These are phyloP conservation scores for Nepenthes alata DNA, from an alignment of 179 eudicot genomes.

Conservation along the genomic window DNA sequence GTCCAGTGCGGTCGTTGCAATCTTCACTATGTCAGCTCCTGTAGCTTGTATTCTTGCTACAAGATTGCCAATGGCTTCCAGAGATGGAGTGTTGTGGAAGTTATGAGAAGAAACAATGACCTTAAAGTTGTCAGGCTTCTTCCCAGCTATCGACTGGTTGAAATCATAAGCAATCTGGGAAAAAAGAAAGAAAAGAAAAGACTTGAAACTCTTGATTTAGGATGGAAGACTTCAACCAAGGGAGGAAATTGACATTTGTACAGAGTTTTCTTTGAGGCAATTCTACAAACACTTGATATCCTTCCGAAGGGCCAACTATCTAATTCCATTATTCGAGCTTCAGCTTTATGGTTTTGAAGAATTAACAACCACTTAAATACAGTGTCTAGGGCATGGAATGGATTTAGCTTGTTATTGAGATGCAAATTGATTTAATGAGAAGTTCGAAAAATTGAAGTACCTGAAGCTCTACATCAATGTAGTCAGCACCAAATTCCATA, in stretches of 20 bases:
- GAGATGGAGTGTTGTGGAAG: slow-evolving; percentile 21
- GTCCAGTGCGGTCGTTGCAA: slow-evolving; percentile 25
- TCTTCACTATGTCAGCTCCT: slow-evolving; percentile 34
- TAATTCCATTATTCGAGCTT: neutral
- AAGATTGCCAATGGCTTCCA: slow-evolving; percentile 30
- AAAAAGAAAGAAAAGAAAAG: neutral
- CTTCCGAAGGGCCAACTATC: neutral
- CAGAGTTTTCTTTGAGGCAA: neutral
- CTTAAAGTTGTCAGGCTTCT: slow-evolving; percentile 12
- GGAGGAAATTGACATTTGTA: too few species aligned
- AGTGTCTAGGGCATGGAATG: too few species aligned
- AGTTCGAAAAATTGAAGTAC: slow-evolving; percentile 9
- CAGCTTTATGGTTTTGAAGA: too few species aligned
- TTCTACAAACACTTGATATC: neutral
- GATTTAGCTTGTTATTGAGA: too few species aligned
- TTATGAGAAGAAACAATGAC: slow-evolving; percentile 13
- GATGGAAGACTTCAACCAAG: too few species aligned
- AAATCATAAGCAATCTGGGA: slow-evolving; percentile 34
- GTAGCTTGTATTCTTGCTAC: slow-evolving; percentile 37
- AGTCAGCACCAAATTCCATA: slow-evolving; percentile 39
- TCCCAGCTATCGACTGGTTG: slow-evolving; percentile 10
- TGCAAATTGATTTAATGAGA: neutral
- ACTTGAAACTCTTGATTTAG: neutral
- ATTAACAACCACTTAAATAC: neutral
- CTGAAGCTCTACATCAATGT: slow-evolving; percentile 41